Percentiles rank a stretch among this genome's conserved stretches.
phyloP scores from a whole-genome alignment of 371 early-diverging fungal species.

The Massospora cicadina region DNA sequence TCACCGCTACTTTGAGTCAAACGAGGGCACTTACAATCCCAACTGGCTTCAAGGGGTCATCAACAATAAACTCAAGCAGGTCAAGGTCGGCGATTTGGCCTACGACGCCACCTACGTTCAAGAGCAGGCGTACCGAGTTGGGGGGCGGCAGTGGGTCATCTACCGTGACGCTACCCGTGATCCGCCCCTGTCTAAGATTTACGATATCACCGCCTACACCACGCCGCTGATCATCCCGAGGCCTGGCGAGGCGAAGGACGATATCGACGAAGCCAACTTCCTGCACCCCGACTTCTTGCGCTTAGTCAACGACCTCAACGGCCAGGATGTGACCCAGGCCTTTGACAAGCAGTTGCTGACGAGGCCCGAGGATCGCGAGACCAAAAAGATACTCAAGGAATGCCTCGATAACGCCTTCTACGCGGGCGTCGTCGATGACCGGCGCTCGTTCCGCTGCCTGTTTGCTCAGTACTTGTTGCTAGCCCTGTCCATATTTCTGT shows the following conservation, averaged over 20 bases:
- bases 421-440: constrained; percentile 71
- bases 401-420: constrained; percentile 73
- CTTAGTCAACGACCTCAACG: not conserved
- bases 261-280: not conserved
- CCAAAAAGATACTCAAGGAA: constrained; percentile 9
- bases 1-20: constrained; percentile 22
- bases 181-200: not conserved
- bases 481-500: constrained; percentile 54
- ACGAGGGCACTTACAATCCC: constrained; percentile 13
- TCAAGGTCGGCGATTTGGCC: constrained; percentile 42
- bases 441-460: constrained; percentile 61
- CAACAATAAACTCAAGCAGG: not conserved
- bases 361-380: not conserved
- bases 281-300: not conserved
- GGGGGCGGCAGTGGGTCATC: not conserved
- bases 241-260: not conserved
- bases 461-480: constrained; percentile 74
- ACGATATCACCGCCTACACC: constrained; percentile 1
- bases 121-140: not conserved
- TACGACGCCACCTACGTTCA: constrained; percentile 16
- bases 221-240: not conserved
- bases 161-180: not conserved
- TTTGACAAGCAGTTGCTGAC: not conserved
- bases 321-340: not conserved
- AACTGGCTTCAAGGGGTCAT: constrained; percentile 22